phyloP scores from a whole-genome alignment of 2,329 filamentous ascomycete genomes.

The Monosporascus sp. region DNA sequence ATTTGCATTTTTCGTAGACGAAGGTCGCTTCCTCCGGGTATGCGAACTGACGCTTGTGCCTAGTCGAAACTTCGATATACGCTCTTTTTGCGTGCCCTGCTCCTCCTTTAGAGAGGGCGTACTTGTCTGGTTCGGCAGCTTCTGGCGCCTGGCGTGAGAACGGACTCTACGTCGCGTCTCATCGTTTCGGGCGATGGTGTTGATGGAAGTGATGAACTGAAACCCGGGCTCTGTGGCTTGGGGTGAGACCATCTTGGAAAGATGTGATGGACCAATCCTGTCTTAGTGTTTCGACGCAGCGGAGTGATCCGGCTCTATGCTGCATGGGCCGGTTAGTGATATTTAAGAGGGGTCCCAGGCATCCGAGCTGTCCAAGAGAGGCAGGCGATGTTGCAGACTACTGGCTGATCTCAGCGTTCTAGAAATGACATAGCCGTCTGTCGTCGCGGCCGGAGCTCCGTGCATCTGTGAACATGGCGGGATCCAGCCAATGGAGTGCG shows the following conservation, averaged over 20 bases:
- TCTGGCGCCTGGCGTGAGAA: constrained; percentile 28
- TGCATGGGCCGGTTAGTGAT: background rate
- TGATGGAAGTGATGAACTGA: constrained; percentile 31
- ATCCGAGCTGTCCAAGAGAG: background rate
- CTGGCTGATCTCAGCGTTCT: background rate
- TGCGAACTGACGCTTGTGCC: constrained; percentile 12
- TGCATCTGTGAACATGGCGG: too few relatives aligned
- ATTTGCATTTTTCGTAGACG: background rate
- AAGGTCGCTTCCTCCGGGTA: background rate
- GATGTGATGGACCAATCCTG: background rate
- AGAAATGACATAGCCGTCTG: background rate
- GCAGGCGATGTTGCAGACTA: background rate
- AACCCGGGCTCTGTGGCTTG: constrained; percentile 15
- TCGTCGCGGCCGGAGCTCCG: background rate
- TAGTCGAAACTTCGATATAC: constrained; percentile 28
- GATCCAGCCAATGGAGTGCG: too few relatives aligned
- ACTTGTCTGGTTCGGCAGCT: constrained; percentile 21
- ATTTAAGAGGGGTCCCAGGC: background rate
- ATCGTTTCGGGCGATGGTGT: constrained; percentile 29
- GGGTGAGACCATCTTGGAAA: background rate
- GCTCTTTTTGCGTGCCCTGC: constrained; percentile 25
- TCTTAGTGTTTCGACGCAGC: background rate
- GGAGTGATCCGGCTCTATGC: background rate
- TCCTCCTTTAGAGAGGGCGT: constrained; percentile 18
- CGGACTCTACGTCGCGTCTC: constrained; percentile 30